These are phyloP conservation scores for Colletotrichum echinochloae DNA, from an alignment of 2,329 filamentous ascomycete species.

Conservation along the genomic window DNA sequence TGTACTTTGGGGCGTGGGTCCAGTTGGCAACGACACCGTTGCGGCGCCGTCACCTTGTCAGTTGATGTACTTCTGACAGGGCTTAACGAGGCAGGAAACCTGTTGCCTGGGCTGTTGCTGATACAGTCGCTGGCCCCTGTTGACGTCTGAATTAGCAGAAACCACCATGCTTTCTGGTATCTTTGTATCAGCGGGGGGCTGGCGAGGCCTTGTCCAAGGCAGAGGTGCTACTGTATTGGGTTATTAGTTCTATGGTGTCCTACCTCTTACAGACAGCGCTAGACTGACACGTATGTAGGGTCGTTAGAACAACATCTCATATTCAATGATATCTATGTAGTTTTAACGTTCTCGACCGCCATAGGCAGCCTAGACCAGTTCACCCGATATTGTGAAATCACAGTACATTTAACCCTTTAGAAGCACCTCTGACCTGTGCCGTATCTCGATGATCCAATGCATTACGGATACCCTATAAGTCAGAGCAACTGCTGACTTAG, in stretches of 20 bases:
- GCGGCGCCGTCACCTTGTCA: background rate
- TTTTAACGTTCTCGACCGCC: too few relatives aligned
- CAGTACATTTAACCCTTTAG: too few relatives aligned
- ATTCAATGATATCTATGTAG: background rate
- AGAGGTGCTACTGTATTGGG: background rate
- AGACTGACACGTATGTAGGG: background rate
- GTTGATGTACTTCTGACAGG: background rate
- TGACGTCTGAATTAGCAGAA: background rate
- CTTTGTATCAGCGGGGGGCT: background rate
- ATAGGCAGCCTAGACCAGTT: too few relatives aligned
- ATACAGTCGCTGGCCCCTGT: background rate
- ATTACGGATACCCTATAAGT: too few relatives aligned
- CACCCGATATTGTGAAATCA: too few relatives aligned
- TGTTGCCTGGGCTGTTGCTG: background rate
- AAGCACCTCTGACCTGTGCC: too few relatives aligned
- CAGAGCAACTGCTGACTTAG: too few relatives aligned
- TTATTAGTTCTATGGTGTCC: background rate
- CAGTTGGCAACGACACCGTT: background rate
- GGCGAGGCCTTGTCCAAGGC: background rate
- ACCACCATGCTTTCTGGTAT: background rate
- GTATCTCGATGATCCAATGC: too few relatives aligned
- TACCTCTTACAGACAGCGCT: background rate
- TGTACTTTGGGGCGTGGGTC: too few relatives aligned
- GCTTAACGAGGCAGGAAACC: background rate
- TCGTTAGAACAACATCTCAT: background rate